Percentiles rank a stretch among this genome's conserved stretches.
phyloP scores from a whole-genome alignment of 2,329 filamentous ascomycete species.

The Trichophaea hybrida region DNA sequence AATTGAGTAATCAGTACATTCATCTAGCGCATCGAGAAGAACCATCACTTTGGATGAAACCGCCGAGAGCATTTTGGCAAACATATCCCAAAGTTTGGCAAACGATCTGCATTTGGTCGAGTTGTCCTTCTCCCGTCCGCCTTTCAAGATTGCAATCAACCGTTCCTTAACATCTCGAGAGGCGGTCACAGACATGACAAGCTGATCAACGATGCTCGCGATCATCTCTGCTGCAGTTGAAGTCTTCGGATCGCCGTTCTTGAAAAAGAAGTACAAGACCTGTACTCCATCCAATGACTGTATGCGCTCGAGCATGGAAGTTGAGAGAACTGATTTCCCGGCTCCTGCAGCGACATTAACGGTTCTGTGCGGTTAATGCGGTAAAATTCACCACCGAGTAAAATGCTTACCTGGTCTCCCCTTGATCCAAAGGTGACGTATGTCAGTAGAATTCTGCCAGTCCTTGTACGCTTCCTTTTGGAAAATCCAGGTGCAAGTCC shows the following conservation, averaged over 20 bases:
- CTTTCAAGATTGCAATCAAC: background rate
- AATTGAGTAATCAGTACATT: background rate
- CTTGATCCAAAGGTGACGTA: background rate
- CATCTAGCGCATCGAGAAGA: slow-evolving; percentile 1
- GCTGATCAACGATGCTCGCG: background rate
- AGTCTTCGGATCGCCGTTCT: background rate
- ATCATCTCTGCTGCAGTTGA: background rate
- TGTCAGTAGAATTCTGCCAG: background rate
- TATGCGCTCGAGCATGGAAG: background rate
- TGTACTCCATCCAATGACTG: background rate
- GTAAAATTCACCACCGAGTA: background rate
- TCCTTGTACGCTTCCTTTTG: background rate
- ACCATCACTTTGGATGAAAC: background rate
- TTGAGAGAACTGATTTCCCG: slow-evolving; percentile 1
- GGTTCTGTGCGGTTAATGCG: background rate
- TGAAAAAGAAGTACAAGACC: slow-evolving; percentile 4
- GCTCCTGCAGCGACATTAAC: background rate
- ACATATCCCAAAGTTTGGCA: background rate
- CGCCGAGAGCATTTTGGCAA: background rate
- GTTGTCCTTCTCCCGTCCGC: background rate
- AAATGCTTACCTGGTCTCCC: background rate
- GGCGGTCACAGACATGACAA: background rate
- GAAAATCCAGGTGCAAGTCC: slow-evolving; percentile 3
- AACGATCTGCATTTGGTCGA: background rate
- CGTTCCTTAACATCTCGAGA: background rate